These are phyloP conservation scores for Nymphaea colorata DNA, from an alignment of 164 flowering plant genomes.

Conservation along the genomic window DNA sequence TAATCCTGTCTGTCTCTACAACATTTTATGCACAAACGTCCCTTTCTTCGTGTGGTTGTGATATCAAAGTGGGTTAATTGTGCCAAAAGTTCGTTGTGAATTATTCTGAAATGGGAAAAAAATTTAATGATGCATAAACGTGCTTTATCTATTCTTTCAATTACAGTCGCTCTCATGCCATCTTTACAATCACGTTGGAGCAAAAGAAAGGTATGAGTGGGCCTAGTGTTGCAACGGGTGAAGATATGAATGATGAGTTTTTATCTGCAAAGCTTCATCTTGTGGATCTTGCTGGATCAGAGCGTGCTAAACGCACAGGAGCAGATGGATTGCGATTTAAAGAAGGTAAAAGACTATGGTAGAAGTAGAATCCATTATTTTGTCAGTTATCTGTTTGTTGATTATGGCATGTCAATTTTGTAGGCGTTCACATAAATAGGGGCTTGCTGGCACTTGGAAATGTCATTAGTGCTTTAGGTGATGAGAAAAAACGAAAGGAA, in stretches of 20 bases:
- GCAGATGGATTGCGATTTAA: conserved; percentile 91
- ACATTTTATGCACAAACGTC: no score
- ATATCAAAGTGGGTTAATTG: no score
- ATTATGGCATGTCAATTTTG: not conserved
- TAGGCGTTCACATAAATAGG: conserved; percentile 91
- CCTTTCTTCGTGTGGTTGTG: no score
- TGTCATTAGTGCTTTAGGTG: conserved; percentile 99
- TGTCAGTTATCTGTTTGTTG: not conserved
- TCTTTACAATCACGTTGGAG: conserved; percentile 91
- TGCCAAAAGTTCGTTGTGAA: no score
- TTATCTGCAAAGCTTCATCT: conserved; percentile 85
- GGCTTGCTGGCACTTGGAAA: conserved; percentile 95
- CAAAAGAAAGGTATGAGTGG: conserved; percentile 42
- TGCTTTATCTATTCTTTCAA: not conserved
- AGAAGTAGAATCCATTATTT: not conserved
- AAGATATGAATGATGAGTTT: conserved; percentile 64
- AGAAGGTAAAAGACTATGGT: conserved; percentile 60
- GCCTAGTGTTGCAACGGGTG: conserved; percentile 13
- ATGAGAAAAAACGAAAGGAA: conserved; percentile 92
- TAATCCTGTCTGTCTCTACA: no score
- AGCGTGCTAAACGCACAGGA: conserved; percentile 89
- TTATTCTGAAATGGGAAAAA: no score
- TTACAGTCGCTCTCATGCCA: conserved; percentile 95
- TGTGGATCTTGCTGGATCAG: conserved; percentile 98
- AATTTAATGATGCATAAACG: not conserved